Conservation (phyloP, 345 rosid species). For the Pistacia integerrima region DNA sequence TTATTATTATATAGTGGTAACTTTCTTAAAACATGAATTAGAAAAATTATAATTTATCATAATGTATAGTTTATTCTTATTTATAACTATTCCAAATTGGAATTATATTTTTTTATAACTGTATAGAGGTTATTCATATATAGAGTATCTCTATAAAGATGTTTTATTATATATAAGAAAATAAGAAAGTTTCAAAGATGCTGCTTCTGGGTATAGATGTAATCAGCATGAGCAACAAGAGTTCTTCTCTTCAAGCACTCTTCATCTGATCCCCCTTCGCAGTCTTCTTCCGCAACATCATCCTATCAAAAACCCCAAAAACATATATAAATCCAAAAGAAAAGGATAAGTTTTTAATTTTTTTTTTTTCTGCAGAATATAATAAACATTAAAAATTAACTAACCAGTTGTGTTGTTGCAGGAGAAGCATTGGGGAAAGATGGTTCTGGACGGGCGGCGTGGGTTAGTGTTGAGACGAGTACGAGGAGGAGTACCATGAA, state of each 20-base stretch:
- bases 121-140: too few species aligned
- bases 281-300: slow-evolving; percentile 35
- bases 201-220: slow-evolving; percentile 54
- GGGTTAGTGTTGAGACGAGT: slow-evolving; percentile 45
- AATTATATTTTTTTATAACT: too few species aligned
- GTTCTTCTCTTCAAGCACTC: slow-evolving; percentile 57
- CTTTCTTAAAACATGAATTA: too few species aligned
- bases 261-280: slow-evolving; percentile 49
- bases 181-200: slow-evolving; percentile 25
- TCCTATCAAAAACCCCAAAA: not conserved
- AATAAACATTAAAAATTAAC: not conserved
- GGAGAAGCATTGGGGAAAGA: slow-evolving; percentile 26
- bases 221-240: slow-evolving; percentile 58
- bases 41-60: too few species aligned
- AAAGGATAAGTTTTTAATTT: not conserved
- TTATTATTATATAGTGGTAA: too few species aligned
- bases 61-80: too few species aligned
- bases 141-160: too few species aligned
- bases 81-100: too few species aligned
- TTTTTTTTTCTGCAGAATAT: not conserved
- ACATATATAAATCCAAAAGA: not conserved
- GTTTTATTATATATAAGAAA: too few species aligned
- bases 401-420: slow-evolving; percentile 38
- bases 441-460: slow-evolving; percentile 50
- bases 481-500: slow-evolving; percentile 42